Conservation (phyloP, 495 filamentous ascomycete genomes). For the Penicillium robsamsonii region DNA sequence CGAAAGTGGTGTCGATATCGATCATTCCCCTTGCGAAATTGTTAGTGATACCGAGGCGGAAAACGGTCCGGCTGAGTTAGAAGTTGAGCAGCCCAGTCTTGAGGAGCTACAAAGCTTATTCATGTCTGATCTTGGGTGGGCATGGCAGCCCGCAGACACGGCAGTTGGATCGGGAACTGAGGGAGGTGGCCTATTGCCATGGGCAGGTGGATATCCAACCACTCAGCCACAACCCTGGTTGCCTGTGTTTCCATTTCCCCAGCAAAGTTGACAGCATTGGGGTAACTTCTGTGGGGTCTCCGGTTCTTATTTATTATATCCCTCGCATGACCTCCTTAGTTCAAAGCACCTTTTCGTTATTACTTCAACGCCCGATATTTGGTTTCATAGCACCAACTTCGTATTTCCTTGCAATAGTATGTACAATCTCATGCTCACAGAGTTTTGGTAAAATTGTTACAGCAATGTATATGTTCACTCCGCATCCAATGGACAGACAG, state of each 20-base stretch:
- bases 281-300: background rate
- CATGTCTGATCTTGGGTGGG: constrained; percentile 36
- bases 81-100: constrained; percentile 20
- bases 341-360: background rate
- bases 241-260: constrained; percentile 31
- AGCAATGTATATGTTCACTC: constrained; percentile 43
- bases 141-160: constrained; percentile 37
- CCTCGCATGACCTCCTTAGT: no score
- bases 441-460: background rate
- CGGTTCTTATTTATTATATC: background rate
- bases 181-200: constrained; percentile 26
- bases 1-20: constrained; percentile 9
- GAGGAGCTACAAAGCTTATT: constrained; percentile 31
- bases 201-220: constrained; percentile 28
- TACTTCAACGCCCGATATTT: no score
- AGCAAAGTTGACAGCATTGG: constrained; percentile 15
- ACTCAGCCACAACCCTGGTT: constrained; percentile 28
- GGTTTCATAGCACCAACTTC: no score
- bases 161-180: constrained; percentile 32
- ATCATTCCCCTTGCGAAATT: background rate
- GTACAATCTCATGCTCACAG: background rate
- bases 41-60: background rate
- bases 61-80: background rate
- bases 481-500: constrained; percentile 61
- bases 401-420: background rate